Conservation (phyloP, 78 protist genomes). For the Guillardia theta region DNA sequence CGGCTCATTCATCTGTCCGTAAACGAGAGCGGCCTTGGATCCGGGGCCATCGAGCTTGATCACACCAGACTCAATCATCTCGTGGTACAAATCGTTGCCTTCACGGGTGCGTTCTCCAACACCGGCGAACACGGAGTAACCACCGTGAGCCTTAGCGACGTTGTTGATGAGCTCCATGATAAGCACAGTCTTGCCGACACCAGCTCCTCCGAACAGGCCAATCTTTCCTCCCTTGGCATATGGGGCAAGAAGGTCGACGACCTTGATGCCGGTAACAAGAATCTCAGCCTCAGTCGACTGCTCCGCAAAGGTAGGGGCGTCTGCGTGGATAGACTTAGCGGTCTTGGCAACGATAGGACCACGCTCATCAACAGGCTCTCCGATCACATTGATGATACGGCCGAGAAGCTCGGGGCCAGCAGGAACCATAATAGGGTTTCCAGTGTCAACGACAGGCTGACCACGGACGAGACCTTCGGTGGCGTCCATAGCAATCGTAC, state of each 20-base stretch:
- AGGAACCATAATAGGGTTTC: slow-evolving; percentile 93
- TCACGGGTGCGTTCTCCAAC: slow-evolving; percentile 99
- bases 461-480: slow-evolving; percentile 97
- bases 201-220: slow-evolving; percentile 99
- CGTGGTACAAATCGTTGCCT: slow-evolving; percentile 95
- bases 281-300: slow-evolving; percentile 86
- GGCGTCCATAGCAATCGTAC: slow-evolving; percentile 97
- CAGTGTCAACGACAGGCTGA: slow-evolving; percentile 84
- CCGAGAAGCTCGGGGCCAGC: slow-evolving; percentile 96
- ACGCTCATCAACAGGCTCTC: slow-evolving; percentile 96
- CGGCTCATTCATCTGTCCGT: slow-evolving; percentile 99
- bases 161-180: slow-evolving; percentile 99
- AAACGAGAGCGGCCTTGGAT: slow-evolving; percentile 96
- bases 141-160: slow-evolving; percentile 98
- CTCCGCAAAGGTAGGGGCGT: slow-evolving; percentile 87
- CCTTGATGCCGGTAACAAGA: slow-evolving; percentile 97
- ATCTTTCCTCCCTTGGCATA: slow-evolving; percentile 98
- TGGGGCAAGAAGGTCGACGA: slow-evolving; percentile 95
- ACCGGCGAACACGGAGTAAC: slow-evolving; percentile 99
- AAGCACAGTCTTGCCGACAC: slow-evolving; percentile 98
- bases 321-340: slow-evolving; percentile 85
- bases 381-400: slow-evolving; percentile 98
- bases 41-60: slow-evolving; percentile 80
- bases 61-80: slow-evolving; percentile 96
- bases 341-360: slow-evolving; percentile 81